Conservation (phyloP, 805 yeast species). For the Dipodascopsis tothii region DNA sequence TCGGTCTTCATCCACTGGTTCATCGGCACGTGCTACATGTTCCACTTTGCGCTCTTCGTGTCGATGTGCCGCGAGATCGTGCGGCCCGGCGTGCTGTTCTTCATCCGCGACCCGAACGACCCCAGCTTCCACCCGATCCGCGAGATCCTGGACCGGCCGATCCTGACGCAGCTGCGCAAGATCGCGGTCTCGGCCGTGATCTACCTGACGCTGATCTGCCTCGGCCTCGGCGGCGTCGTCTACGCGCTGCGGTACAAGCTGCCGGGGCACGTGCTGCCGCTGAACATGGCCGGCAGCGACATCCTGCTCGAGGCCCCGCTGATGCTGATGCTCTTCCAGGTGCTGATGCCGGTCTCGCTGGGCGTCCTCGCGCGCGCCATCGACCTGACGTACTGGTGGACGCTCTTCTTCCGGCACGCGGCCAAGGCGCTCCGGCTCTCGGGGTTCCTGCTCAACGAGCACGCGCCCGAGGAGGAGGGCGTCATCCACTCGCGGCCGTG, state of each 20-base stretch:
- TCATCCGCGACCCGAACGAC: constrained; percentile 90
- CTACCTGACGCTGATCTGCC: constrained; percentile 61
- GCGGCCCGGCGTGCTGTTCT: constrained; percentile 83
- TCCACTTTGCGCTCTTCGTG: constrained; percentile 73
- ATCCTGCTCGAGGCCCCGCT: constrained; percentile 15
- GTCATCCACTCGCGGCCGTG: constrained; percentile 53
- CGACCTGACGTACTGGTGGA: constrained; percentile 13
- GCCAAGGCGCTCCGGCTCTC: constrained; percentile 52
- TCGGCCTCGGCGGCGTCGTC: constrained; percentile 67
- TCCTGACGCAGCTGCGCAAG: constrained; percentile 63
- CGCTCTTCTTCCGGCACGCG: constrained; percentile 30
- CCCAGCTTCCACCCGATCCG: constrained; percentile 80
- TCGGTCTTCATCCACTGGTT: constrained; percentile 46
- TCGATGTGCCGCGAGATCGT: constrained; percentile 74
- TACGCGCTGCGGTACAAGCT: constrained; percentile 37
- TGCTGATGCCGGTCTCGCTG: constrained; percentile 12
- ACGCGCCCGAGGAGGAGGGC: constrained; percentile 65
- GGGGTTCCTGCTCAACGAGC: constrained; percentile 65
- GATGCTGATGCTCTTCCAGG: constrained; percentile 12
- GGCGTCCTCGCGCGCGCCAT: constrained; percentile 14
- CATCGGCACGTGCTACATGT: constrained; percentile 80
- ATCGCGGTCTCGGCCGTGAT: constrained; percentile 65
- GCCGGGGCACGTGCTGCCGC: constrained; percentile 23
- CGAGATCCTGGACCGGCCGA: constrained; percentile 75
- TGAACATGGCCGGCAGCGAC: constrained; percentile 16